phyloP scores from a whole-genome alignment of 805 yeast species.

The Candida broadrunensis region DNA sequence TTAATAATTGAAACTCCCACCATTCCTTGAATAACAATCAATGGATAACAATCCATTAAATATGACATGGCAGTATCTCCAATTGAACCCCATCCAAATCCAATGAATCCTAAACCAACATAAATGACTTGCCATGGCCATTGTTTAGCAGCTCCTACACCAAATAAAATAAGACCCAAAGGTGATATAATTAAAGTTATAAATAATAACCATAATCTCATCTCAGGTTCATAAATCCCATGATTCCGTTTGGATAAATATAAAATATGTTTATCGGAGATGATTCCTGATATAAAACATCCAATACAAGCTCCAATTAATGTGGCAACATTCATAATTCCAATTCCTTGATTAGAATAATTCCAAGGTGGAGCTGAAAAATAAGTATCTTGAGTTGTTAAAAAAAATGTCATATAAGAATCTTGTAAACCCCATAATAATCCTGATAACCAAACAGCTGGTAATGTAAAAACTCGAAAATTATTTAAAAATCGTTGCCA shows the following conservation, averaged over 20 bases:
- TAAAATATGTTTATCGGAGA: slow-evolving; percentile 58
- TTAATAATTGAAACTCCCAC: slow-evolving; percentile 65
- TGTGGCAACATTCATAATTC: slow-evolving; percentile 72
- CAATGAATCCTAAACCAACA: slow-evolving; percentile 61
- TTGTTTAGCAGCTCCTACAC: slow-evolving; percentile 58
- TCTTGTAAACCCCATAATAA: slow-evolving; percentile 81
- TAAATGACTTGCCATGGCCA: slow-evolving; percentile 55
- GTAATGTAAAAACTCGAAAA: slow-evolving; percentile 57
- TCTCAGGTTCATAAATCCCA: slow-evolving; percentile 66
- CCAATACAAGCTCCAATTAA: slow-evolving; percentile 65
- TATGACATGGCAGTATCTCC: slow-evolving; percentile 71
- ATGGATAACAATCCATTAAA: slow-evolving; percentile 67
- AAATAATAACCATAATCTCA: slow-evolving; percentile 54
- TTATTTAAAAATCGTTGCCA: slow-evolving; percentile 46
- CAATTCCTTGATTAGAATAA: slow-evolving; percentile 64
- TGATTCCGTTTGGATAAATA: slow-evolving; percentile 57
- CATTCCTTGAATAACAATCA: slow-evolving; percentile 68
- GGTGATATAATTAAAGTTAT: slow-evolving; percentile 59
- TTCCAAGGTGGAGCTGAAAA: slow-evolving; percentile 67
- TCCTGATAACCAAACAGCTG: slow-evolving; percentile 65
- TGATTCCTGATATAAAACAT: slow-evolving; percentile 59
- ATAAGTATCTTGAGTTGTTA: slow-evolving; percentile 68
- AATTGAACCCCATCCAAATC: slow-evolving; percentile 67
- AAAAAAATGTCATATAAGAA: slow-evolving; percentile 69
- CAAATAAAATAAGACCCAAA: slow-evolving; percentile 61